These are phyloP conservation scores for Candida taoyuanica DNA, from an alignment of 805 yeast species.

Conservation along the genomic window DNA sequence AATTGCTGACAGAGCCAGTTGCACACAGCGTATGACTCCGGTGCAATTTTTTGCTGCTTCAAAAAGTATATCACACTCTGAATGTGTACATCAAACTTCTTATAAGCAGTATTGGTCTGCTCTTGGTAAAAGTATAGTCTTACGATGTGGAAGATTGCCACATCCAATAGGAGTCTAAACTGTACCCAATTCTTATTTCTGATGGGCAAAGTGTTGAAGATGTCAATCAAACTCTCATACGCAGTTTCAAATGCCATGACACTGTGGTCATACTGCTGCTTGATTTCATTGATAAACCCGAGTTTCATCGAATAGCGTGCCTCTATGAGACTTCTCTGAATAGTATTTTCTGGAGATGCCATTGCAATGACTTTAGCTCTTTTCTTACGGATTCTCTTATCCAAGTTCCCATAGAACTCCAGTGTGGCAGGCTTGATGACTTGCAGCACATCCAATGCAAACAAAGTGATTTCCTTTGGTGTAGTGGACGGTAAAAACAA, in stretches of 20 bases:
- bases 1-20: conserved; percentile 64
- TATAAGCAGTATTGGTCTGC: conserved; percentile 53
- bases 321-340: conserved; percentile 13
- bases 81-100: conserved; percentile 62
- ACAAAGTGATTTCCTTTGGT: conserved; percentile 35
- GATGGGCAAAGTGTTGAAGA: conserved; percentile 29
- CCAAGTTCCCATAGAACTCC: conserved; percentile 41
- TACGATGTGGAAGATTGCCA: conserved; percentile 57
- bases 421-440: conserved; percentile 35
- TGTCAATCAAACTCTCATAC: conserved; percentile 44
- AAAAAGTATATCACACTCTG: conserved; percentile 41
- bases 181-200: conserved; percentile 36
- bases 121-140: conserved; percentile 56
- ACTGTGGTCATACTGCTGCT: conserved; percentile 43
- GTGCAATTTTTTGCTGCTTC: conserved; percentile 26
- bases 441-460: conserved; percentile 37
- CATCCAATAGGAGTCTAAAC: conserved; percentile 50
- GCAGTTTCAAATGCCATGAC: conserved; percentile 48
- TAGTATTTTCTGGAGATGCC: conserved; percentile 2
- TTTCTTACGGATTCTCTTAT: conserved; percentile 38
- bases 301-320: conserved; percentile 48
- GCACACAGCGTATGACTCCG: conserved; percentile 28
- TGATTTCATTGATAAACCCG: conserved; percentile 46
- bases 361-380: conserved; percentile 25
- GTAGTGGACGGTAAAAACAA: conserved; percentile 36